Evolutionary conservation across 2,329 filamentous ascomycete genomes (phyloP), one percentile per base, ranked within the genome.

Genomic region (Leptoxyphium fumago): DNA sequence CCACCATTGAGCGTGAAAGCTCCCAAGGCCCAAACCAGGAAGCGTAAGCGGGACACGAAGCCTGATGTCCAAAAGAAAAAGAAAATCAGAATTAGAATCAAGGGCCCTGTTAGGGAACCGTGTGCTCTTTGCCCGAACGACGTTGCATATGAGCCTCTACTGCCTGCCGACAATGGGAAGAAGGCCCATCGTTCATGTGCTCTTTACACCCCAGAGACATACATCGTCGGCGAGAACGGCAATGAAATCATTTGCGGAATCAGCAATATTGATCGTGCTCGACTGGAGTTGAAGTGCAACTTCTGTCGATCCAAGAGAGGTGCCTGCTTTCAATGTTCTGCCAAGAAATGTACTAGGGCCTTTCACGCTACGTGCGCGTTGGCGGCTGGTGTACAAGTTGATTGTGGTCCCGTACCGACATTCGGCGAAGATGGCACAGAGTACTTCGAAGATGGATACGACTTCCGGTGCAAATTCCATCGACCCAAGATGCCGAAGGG

Each of bases 361-460:
- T 98, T 95, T 64, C 91, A 98, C 61, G 84, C 89, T 13, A 96
- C 88, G 1, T 98, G 91, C 60, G 91, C 91, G 2, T 82, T 87
- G 7, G 80, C 89, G 17, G 89, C 88, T 30, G 91, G 91, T 45
- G 87, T 95, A 2, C 84, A 94, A 59, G 80, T 95, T 41, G 89
- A 98, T 59, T 78, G 86, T 54, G 84, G 84, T 28, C 78, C 86
- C 30, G 80, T 94, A 28, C 84, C 86, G 0, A 83, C 93, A 2
- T 89, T 88, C 60, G 84, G 82, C 42, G 85, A 94, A 54, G 87
- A 95, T 57, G 87, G 87, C 6, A 86, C 80, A 1, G 87, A 95
- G 61, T 95, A 95, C 62, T 89, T 84, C 52, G 82, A 94, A 54
- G 84, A 87, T 55, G 87, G 83, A 1, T 89, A 93, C 55, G 86